These are phyloP conservation scores for Benincasa hispida DNA, from an alignment of 306 rosid species.

Conservation along the genomic window DNA sequence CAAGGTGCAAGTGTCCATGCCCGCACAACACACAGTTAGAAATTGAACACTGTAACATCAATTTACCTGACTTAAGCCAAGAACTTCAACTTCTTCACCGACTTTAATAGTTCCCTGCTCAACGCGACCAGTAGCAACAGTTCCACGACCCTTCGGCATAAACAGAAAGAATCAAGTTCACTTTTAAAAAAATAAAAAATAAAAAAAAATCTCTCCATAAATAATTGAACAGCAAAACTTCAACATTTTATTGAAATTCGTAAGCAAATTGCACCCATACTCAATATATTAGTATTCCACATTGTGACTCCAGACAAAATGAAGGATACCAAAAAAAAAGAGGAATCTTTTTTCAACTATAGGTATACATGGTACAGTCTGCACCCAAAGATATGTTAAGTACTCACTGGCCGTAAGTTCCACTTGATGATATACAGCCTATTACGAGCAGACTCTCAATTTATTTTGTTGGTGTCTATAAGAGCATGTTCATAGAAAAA, in stretches of 20 bases:
- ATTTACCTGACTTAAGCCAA: constrained; percentile 82
- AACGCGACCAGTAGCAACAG: constrained; percentile 96
- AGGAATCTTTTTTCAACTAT: neutral
- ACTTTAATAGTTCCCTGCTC: constrained; percentile 88
- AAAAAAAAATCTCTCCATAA: neutral
- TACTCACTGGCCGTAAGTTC: neutral
- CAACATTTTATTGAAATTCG: neutral
- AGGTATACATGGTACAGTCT: neutral
- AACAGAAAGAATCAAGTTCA: constrained; percentile 1
- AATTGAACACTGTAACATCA: neutral
- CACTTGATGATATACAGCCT: neutral
- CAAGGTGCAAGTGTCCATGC: neutral
- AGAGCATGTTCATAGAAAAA: neutral
- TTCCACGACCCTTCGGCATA: constrained; percentile 84
- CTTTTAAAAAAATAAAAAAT: no score
- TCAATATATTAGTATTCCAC: neutral
- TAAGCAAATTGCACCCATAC: neutral
- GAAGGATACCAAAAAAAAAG: neutral
- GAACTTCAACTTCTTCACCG: constrained; percentile 92
- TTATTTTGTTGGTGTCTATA: neutral
- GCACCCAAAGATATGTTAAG: neutral
- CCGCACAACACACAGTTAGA: neutral
- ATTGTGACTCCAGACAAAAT: neutral
- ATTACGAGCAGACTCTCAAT: neutral
- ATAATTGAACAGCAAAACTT: neutral